Percentiles rank a stretch among this genome's conserved stretches.
phyloP scores from a whole-genome alignment of 192 early-diverging fungal species.

The Entomortierella lignicola region DNA sequence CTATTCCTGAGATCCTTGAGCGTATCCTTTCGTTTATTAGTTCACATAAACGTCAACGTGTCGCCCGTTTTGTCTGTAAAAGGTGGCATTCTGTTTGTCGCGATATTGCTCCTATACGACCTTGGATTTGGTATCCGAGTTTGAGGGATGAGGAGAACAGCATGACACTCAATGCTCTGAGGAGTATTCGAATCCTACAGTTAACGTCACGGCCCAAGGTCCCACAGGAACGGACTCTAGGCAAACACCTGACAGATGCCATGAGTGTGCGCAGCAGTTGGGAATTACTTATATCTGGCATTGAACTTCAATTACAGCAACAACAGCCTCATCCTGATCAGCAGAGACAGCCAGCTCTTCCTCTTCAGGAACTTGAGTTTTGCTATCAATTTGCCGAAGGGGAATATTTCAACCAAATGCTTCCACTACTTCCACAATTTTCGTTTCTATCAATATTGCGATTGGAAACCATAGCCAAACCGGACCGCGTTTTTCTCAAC shows the following conservation, averaged over 20 bases:
- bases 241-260: no score
- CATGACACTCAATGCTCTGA: no score
- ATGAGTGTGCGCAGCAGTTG: no score
- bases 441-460: neutral
- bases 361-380: neutral
- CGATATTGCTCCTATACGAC: neutral
- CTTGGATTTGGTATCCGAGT: neutral
- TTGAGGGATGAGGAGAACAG: neutral
- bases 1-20: conserved; percentile 20
- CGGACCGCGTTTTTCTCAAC: neutral
- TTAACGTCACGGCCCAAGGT: no score
- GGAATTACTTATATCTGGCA: no score
- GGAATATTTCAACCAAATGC: neutral
- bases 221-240: no score
- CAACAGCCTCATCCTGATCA: no score
- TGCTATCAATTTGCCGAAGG: neutral
- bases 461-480: neutral
- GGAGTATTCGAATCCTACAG: no score
- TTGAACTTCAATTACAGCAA: no score
- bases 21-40: conserved; percentile 7
- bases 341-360: neutral
- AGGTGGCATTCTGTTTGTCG: conserved; percentile 10
- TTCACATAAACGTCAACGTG: neutral
- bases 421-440: conserved; percentile 1
- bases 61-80: conserved; percentile 2